phyloP scores from a whole-genome alignment of 2,329 filamentous ascomycete genomes.

The Neonectria hederae region DNA sequence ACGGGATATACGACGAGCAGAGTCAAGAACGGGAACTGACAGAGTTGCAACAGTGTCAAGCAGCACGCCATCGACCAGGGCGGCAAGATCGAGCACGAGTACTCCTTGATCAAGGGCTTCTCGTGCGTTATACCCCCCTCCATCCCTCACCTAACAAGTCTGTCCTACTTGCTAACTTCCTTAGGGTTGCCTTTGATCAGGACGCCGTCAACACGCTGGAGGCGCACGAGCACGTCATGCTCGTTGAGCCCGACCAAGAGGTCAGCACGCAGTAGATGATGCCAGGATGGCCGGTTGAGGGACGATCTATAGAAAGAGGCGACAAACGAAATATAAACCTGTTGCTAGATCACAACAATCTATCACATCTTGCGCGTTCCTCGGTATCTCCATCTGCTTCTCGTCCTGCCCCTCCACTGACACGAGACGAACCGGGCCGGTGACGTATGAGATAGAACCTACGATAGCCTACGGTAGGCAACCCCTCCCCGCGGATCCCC shows the following conservation, averaged over 20 bases:
- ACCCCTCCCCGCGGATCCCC: conserved; percentile 3
- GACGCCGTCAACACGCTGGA: conserved; percentile 73
- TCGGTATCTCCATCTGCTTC: not conserved
- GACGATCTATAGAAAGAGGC: not conserved
- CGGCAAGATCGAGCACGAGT: conserved; percentile 85
- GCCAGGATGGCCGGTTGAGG: not conserved
- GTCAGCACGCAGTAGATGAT: conserved; percentile 74
- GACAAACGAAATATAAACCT: not conserved
- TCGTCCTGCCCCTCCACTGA: not conserved
- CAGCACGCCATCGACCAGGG: conserved; percentile 77
- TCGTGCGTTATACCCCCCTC: conserved; percentile 68
- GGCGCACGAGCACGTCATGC: conserved; percentile 74
- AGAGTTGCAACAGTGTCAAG: conserved; percentile 72
- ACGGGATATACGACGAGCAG: not conserved
- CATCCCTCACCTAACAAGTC: not conserved
- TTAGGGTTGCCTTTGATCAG: conserved; percentile 76
- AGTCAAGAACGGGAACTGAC: conserved; percentile 11
- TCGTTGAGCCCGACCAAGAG: conserved; percentile 77
- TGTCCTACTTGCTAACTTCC: not conserved
- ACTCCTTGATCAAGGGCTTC: conserved; percentile 90
- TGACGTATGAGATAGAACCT: conserved; percentile 33
- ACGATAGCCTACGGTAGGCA: conserved; percentile 23
- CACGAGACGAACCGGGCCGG: conserved; percentile 13
- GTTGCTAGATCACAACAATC: not conserved
- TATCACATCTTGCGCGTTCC: not conserved